Evolutionary conservation across 164 flowering plant genomes (phyloP).

Genomic region (Stephania cephalantha): DNA sequence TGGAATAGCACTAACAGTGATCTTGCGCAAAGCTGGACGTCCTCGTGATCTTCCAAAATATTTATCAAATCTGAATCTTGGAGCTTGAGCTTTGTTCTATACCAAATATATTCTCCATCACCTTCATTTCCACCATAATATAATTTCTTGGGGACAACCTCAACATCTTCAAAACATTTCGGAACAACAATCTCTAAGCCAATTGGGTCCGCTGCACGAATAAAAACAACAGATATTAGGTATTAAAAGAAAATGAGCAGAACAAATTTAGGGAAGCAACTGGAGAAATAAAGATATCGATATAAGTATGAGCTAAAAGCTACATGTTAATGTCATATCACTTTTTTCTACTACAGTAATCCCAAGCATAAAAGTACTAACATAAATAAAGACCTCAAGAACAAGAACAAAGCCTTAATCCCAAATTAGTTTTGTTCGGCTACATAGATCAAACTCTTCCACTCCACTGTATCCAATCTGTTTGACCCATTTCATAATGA

Average conservation of each 20-base stretch:
- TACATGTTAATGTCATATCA: neutral
- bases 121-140: constrained; percentile 97
- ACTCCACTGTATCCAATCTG: no score
- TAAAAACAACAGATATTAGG: constrained; percentile 7
- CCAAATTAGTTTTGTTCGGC: no score
- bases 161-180: constrained; percentile 59
- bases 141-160: constrained; percentile 55
- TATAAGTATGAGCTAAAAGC: neutral
- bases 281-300: neutral
- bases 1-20: constrained; percentile 47
- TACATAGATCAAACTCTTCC: no score
- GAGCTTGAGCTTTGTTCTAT: constrained; percentile 48
- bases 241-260: neutral
- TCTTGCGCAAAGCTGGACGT: constrained; percentile 41
- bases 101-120: constrained; percentile 73
- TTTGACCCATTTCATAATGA: no score
- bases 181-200: constrained; percentile 70
- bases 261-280: neutral
- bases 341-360: neutral
- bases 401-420: no score
- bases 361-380: no score
- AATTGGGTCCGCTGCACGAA: constrained; percentile 68
- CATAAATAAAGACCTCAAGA: no score
- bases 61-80: constrained; percentile 44
- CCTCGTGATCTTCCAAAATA: constrained; percentile 33